Conservation (phyloP, 352 stramenopile species). For the Phytophthora ramorum region DNA sequence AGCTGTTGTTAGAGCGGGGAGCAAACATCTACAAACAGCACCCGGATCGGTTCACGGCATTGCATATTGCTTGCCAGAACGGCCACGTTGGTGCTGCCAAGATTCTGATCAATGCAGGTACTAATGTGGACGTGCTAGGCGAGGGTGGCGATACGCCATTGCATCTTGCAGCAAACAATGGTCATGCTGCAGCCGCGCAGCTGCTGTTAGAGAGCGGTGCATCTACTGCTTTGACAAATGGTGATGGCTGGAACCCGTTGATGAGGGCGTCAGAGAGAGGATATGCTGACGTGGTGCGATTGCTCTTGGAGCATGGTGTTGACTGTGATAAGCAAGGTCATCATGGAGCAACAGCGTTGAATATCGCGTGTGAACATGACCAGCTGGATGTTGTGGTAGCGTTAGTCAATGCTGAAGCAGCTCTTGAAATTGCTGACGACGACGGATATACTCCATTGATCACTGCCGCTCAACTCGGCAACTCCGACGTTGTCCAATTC, state of each 20-base stretch:
- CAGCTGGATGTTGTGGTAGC: no score
- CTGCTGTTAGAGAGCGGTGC: background rate
- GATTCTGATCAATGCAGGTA: background rate
- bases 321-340: no score
- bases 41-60: no score
- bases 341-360: no score
- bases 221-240: no score
- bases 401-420: no score
- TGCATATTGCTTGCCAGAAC: background rate
- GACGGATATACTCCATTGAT: no score
- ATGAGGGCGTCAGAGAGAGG: no score
- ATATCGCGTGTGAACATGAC: no score
- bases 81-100: background rate
- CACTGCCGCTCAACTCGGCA: conserved; percentile 1
- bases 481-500: conserved; percentile 17
- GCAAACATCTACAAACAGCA: background rate
- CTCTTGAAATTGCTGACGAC: background rate
- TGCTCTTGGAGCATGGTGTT: no score
- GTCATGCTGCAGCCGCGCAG: background rate
- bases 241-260: no score
- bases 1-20: background rate
- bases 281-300: no score
- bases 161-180: background rate
- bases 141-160: background rate
- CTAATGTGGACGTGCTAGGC: background rate